Evolutionary conservation across 2,329 filamentous ascomycete genomes (phyloP).

Genomic region (Hypoxylon sp.): DNA sequence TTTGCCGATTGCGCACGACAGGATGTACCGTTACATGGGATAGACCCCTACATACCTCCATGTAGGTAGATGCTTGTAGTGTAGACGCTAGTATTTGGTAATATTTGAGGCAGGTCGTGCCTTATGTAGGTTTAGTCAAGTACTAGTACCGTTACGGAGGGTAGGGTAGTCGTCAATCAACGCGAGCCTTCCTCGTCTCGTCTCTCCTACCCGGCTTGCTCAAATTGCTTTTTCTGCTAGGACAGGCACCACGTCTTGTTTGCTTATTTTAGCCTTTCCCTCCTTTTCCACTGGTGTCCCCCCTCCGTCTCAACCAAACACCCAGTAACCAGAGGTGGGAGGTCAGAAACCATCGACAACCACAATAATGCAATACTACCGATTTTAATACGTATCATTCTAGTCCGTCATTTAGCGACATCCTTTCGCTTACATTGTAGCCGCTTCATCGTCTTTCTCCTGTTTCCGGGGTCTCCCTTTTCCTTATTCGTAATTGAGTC

Average conservation of each 20-base stretch:
- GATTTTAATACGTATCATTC: constrained; percentile 30
- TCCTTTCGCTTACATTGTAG: constrained; percentile 19
- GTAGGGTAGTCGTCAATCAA: constrained; percentile 17
- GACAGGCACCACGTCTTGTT: constrained; percentile 15
- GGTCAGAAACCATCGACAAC: constrained; percentile 23
- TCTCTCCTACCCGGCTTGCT: constrained; percentile 13
- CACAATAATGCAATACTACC: constrained; percentile 34
- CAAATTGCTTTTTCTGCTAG: constrained; percentile 37
- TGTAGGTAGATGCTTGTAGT: no score
- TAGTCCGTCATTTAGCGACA: constrained; percentile 41
- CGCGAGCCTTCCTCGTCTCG: constrained; percentile 39
- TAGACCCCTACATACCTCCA: background rate
- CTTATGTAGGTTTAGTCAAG: constrained; percentile 3
- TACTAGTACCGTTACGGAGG: constrained; percentile 33
- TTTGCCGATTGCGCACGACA: constrained; percentile 37
- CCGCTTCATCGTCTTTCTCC: constrained; percentile 10
- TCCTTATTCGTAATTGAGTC: constrained; percentile 35
- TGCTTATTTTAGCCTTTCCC: constrained; percentile 33
- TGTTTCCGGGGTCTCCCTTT: constrained; percentile 10
- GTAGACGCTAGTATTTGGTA: background rate
- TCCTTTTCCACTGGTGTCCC: constrained; percentile 26
- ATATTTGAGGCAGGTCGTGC: background rate
- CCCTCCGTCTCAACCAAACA: constrained; percentile 18
- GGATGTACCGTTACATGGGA: constrained; percentile 11
- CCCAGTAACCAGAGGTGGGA: constrained; percentile 37